Conservation (phyloP, 129 eudicot species). For the Solidago caesia region DNA sequence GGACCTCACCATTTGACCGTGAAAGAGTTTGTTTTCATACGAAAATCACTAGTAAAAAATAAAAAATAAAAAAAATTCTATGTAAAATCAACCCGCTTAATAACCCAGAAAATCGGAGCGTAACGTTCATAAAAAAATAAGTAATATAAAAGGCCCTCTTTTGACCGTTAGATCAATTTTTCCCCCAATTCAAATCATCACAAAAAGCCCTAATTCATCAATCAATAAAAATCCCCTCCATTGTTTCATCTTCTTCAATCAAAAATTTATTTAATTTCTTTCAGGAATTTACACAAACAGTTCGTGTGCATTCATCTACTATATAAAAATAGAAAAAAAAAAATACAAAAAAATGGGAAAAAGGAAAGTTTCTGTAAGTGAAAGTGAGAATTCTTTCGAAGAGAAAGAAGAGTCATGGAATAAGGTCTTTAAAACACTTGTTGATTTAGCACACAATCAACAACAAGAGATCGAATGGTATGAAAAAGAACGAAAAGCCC, state of each 20-base stretch:
- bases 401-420: slow-evolving; percentile 57
- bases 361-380: slow-evolving; percentile 22
- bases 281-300: slow-evolving; percentile 25
- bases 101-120: neutral
- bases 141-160: slow-evolving; percentile 15
- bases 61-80: no score
- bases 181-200: slow-evolving; percentile 4
- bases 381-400: slow-evolving; percentile 13
- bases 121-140: neutral
- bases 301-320: slow-evolving; percentile 13
- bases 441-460: slow-evolving; percentile 39
- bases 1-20: no score
- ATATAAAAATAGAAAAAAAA: neutral
- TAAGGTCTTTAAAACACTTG: slow-evolving; percentile 46
- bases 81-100: neutral
- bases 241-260: neutral
- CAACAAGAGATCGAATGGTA: slow-evolving; percentile 45
- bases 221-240: neutral
- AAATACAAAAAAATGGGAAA: slow-evolving; percentile 34
- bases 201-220: slow-evolving; percentile 26
- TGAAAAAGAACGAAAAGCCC: slow-evolving; percentile 37
- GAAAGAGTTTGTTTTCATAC: no score
- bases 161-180: slow-evolving; percentile 33
- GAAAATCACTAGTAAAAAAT: no score
- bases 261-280: neutral